Percentiles rank a stretch among this genome's conserved stretches.
Conservation (phyloP, 306 rosid species). For the Trifolium fragiferum region DNA sequence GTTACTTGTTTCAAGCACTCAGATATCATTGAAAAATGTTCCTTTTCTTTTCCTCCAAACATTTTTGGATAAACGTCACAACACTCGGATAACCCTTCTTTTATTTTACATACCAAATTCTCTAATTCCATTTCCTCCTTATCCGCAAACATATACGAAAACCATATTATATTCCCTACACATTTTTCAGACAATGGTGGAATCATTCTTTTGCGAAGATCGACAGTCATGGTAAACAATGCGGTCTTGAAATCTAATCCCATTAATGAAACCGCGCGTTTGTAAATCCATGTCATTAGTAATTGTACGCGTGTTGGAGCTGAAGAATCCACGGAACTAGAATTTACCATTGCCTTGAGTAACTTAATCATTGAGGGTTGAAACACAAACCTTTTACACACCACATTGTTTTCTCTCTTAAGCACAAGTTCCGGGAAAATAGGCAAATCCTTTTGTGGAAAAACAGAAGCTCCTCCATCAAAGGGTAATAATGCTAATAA, state of each 20-base stretch:
- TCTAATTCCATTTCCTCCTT: conserved; percentile 13
- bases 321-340: conserved; percentile 9
- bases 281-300: conserved; percentile 44
- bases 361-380: conserved; percentile 39
- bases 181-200: conserved; percentile 44
- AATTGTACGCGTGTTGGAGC: conserved; percentile 50
- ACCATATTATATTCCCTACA: conserved; percentile 45
- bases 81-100: conserved; percentile 8
- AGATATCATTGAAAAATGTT: not conserved
- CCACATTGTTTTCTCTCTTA: not conserved
- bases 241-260: not conserved
- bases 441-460: conserved; percentile 37
- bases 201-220: conserved; percentile 46
- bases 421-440: conserved; percentile 16
- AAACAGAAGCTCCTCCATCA: conserved; percentile 20
- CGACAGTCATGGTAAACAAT: conserved; percentile 5
- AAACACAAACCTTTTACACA: conserved; percentile 51
- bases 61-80: not conserved
- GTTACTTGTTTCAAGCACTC: conserved; percentile 26
- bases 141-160: not conserved
- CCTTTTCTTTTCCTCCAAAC: conserved; percentile 26
- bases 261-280: conserved; percentile 26
- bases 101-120: conserved; percentile 39
- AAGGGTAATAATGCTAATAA: conserved; percentile 1
- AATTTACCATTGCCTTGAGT: conserved; percentile 42